Evolutionary conservation across 2,329 filamentous ascomycete genomes (phyloP), one percentile per base, ranked within the genome.

Genomic region (Massarina eburnea): DNA sequence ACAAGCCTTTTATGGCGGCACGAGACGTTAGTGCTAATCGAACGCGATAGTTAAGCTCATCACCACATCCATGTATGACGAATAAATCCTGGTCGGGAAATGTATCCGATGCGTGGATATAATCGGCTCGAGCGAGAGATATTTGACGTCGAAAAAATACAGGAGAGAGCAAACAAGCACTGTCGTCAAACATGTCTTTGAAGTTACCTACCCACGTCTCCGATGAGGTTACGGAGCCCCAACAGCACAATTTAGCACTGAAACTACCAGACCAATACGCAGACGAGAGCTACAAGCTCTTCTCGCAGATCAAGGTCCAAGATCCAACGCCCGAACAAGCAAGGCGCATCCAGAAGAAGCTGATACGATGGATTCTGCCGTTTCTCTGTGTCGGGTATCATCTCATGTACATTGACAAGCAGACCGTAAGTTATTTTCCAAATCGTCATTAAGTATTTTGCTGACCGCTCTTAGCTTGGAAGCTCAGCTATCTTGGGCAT

Each of bases 231-330:
- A 21, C 14, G n/a, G 27, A n/a, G 17, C 7, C 30, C 6, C 7
- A 6, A 33, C 30, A 33, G 14, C 19, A n/a, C 17, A 10, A 26
- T 26, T 41, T 19, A 19, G 41, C 22, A n/a, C 67, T 55, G 8
- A 72, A 67, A 41, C 54, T 74, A 1, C 61, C 69, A 1, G 67
- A 68, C 32, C 67, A 61, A 17, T 72, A 66, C 41, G 71, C 70
- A 2, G 71, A 74, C 39, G 71, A 73, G 49, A 73, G 71, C 42
- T 73, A 72, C 50, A 74, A 71, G 45, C 62, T 74, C 7, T 72
- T 73, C 35, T 67, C 63, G 2, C 65, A 68, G 30, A 58, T 72
- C 26, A 59, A 71, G 17, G 70, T 71, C 14, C 51, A 67, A 5
- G 68, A 70, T 4, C 69, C 71, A 6, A 72, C 62, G 0, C 54